phyloP scores from a whole-genome alignment of 202 grass and related monocot species.

The Carex arenaria region DNA sequence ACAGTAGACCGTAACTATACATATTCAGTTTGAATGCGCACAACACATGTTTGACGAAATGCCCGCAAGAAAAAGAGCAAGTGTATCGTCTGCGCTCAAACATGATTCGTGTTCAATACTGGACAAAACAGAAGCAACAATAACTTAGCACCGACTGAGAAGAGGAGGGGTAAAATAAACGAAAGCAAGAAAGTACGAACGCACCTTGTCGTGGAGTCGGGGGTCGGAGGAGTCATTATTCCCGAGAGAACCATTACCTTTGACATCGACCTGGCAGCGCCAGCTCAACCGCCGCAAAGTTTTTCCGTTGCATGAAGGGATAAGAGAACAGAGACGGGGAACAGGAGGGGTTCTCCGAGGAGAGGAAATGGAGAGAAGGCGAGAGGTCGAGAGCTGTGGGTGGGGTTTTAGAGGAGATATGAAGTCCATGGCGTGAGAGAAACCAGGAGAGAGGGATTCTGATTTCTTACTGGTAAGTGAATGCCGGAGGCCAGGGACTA shows the following conservation, averaged over 20 bases:
- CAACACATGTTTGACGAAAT: conserved; percentile 28
- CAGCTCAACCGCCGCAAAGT: conserved; percentile 16
- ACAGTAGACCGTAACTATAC: background rate
- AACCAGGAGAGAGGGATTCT: background rate
- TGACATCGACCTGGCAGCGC: conserved; percentile 54
- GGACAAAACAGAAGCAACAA: background rate
- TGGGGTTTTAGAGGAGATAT: conserved; percentile 9
- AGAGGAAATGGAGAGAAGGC: conserved; percentile 32
- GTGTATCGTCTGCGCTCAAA: background rate
- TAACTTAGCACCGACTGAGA: background rate
- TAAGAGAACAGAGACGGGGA: conserved; percentile 1
- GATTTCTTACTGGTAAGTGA: background rate
- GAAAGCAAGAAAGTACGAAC: background rate
- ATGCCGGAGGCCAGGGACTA: background rate
- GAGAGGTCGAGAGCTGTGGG: conserved; percentile 10
- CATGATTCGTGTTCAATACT: background rate
- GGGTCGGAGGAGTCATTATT: conserved; percentile 46
- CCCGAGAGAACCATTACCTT: conserved; percentile 52
- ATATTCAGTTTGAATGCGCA: background rate
- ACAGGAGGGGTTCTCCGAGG: background rate
- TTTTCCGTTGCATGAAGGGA: conserved; percentile 1
- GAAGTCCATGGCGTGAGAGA: conserved; percentile 2
- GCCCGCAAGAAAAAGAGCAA: background rate
- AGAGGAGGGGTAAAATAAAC: background rate
- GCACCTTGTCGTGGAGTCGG: conserved; percentile 47